Base-by-base conservation (phyloP, 495 filamentous ascomycete species). In the Glutinoglossum americanum region DNA sequence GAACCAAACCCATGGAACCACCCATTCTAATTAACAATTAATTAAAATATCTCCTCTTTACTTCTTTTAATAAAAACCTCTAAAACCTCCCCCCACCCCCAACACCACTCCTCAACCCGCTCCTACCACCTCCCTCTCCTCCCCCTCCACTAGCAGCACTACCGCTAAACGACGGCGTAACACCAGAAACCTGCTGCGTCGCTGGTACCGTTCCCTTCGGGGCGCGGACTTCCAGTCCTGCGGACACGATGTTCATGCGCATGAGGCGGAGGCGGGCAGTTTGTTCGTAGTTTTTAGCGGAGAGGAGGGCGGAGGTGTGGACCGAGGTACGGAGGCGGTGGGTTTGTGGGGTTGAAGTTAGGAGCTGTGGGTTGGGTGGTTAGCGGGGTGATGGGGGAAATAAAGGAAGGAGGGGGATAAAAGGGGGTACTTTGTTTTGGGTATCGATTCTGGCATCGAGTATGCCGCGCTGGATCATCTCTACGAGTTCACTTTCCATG, bases 401-500 rank as follows among this genome's bases (percentile, higher is more conserved):
- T 55, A 6, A 28, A 48, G 23, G 57, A 44, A 27, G 21, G 28
- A 21, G 41, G 28, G n/a, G 27, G 49, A 25, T 15, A 44, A 27
- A 27, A 60, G 26, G 28, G 62, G 71, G 56, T 66, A 90, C 79
- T 60, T 76, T 73, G 61, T 89, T 84, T 57, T 90, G 83, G 0
- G 86, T 77, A 63, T 98, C 86, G 55, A 98, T 83, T 41, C 89
- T 77, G 0, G 85, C 86, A 53, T 88, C 72, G n/a, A 98, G 70
- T 0, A 74, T 73, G 9, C 80, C 81, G 1, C 69, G 68, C 59
- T 80, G 73, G 63, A 98, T 95, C 74, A 98, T 83, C 1, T 63
- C 63, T 30, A 82, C 75, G 23, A 96, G 73, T 67, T 94, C 88
- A 39, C 79, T 74, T 60, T 88, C 83, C 55, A 95, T 82, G 26